Conservation (phyloP, 1,139 yeast species). For the Kurtzmaniella quercitrusa region DNA sequence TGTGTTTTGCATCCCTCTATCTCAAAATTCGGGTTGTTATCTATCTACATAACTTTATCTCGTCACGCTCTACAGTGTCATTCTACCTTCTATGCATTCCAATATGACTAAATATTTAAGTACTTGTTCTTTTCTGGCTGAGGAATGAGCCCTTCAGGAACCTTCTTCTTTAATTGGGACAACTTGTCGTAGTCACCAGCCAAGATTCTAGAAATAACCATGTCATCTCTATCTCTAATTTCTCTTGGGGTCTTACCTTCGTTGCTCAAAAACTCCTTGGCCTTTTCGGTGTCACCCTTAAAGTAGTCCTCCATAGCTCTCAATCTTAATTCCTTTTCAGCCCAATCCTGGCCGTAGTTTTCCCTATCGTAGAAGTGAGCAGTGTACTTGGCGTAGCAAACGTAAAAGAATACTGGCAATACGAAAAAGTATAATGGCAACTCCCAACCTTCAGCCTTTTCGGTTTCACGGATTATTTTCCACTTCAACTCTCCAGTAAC, state of each 20-base stretch:
- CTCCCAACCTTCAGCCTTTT: slow-evolving; percentile 85
- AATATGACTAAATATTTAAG: slow-evolving; percentile 25
- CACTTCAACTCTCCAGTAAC: slow-evolving; percentile 76
- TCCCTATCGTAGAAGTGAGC: slow-evolving; percentile 43
- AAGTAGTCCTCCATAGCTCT: slow-evolving; percentile 67
- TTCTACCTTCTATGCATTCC: slow-evolving; percentile 2
- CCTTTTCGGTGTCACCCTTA: slow-evolving; percentile 61
- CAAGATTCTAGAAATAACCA: slow-evolving; percentile 77
- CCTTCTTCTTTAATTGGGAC: slow-evolving; percentile 62
- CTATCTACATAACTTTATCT: neutral
- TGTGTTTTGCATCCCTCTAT: no score
- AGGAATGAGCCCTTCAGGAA: slow-evolving; percentile 37
- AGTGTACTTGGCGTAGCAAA: slow-evolving; percentile 44
- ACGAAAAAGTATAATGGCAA: slow-evolving; percentile 67
- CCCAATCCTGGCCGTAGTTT: slow-evolving; percentile 66
- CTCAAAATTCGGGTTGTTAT: neutral
- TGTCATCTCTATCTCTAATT: slow-evolving; percentile 67
- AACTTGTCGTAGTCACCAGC: slow-evolving; percentile 83
- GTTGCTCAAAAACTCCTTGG: slow-evolving; percentile 52
- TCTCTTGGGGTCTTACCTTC: slow-evolving; percentile 58
- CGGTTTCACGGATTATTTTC: slow-evolving; percentile 73
- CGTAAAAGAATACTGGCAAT: slow-evolving; percentile 53
- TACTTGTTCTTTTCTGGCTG: slow-evolving; percentile 32
- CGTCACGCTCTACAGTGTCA: neutral
- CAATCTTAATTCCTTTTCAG: slow-evolving; percentile 74